Base-by-base conservation (phyloP, 805 yeast genomes). In the Lachancea waltii region DNA sequence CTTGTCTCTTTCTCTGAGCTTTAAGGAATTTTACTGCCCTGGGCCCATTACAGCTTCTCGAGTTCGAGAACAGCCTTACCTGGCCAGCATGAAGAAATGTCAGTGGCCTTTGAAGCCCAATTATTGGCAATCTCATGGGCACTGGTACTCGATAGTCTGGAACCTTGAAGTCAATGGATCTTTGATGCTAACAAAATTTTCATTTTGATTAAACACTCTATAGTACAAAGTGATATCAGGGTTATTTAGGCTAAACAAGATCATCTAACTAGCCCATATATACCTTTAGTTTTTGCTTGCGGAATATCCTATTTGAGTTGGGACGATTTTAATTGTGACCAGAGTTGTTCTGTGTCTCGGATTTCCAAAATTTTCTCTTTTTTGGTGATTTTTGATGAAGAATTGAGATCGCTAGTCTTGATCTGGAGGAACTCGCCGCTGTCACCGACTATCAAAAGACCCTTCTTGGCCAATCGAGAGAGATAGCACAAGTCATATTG, bases 1-100 rank as follows among this genome's bases (percentile, higher is more conserved):
- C 45, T 36, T 57, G 64, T 46, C 54, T 57, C 30, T 47, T 54
- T 42, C 53, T 57, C 32, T 60, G 64, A 9, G 65, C 54, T 34
- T 56, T 60, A 35, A 58, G 41, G 41, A 53, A 60, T 36, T 50
- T 54, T 30, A 51, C 46, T 19, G 64, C 62, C 35, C 54, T 61
- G 7, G 46, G 43, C 20, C 60, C 51, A 20, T 36, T 31, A 7
- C 21, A 30, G 17, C 31, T 18, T 7, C 29, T 17, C 9, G 47
- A 24, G 21, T 41, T 32, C 16, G 47, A 39, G 26, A 49, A 44
- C 10, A 31, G 15, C 32, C 53, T 44, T 7, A 18, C 22, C 16
- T 21, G 31, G n/a, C 19, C 29, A 22, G 36, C 6, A 19, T 21
- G 18, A 17, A 33, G 34, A 15, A 28, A 17, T 18, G 16, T 29